phyloP scores from a whole-genome alignment of 371 early-diverging fungal species.

The Saksenaea oblongispora region DNA sequence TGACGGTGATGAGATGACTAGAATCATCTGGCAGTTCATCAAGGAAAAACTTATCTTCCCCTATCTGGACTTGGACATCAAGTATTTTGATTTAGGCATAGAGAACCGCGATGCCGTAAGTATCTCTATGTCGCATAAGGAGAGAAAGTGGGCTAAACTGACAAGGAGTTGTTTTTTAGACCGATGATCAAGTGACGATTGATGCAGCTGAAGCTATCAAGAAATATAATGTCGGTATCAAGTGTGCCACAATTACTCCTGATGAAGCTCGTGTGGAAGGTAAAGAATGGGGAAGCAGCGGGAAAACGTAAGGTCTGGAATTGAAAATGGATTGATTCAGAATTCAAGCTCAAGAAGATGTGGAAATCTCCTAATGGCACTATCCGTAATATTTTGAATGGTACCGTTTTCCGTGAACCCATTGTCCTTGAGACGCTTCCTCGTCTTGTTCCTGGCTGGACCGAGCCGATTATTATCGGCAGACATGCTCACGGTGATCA shows the following conservation, averaged over 20 bases:
- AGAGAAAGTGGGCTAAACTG: too few species aligned
- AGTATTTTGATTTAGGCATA: conserved; percentile 95
- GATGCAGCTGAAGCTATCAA: conserved; percentile 96
- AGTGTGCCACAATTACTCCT: conserved; percentile 99
- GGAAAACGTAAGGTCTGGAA: background rate
- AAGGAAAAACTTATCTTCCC: conserved; percentile 94
- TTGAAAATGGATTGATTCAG: conserved; percentile 34
- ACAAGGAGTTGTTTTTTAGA: too few species aligned
- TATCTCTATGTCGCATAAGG: background rate
- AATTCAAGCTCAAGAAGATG: conserved; percentile 95
- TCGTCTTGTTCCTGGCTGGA: conserved; percentile 93
- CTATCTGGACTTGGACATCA: conserved; percentile 89
- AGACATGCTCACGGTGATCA: conserved; percentile 98
- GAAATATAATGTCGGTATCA: conserved; percentile 97
- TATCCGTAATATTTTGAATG: conserved; percentile 94
- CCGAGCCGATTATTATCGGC: conserved; percentile 93
- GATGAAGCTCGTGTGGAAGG: conserved; percentile 94
- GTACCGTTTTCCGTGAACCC: conserved; percentile 98
- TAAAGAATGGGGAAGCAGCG: conserved; percentile 19
- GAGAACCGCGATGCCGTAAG: conserved; percentile 85
- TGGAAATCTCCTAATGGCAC: conserved; percentile 98
- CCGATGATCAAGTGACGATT: conserved; percentile 93
- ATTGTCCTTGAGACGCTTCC: conserved; percentile 90
- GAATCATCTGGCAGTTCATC: conserved; percentile 94
- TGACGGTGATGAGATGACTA: conserved; percentile 97